phyloP scores from a whole-genome alignment of 1,284 basidiomycete species.

The Coniophora puteana region DNA sequence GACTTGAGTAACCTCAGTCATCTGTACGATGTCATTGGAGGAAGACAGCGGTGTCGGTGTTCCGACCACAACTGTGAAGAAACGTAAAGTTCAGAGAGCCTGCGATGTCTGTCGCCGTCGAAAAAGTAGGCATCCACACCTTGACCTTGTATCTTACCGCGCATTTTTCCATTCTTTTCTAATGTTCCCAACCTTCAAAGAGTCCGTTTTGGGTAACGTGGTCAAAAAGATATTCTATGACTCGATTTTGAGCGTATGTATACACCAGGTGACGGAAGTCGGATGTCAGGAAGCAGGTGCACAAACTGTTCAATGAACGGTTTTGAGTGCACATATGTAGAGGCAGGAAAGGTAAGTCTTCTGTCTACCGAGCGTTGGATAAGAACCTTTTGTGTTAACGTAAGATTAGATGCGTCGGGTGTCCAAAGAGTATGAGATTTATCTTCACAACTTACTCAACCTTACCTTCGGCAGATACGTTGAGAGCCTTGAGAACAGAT shows the following conservation, averaged over 20 bases:
- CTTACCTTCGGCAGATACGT: conserved; percentile 51
- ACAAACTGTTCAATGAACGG: conserved; percentile 76
- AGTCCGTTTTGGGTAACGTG: too few species aligned
- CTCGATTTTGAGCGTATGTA: too few species aligned
- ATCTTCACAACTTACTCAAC: too few species aligned
- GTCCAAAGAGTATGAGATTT: too few species aligned
- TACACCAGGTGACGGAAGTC: conserved; percentile 55
- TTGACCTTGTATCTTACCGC: not conserved
- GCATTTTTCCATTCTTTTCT: conserved; percentile 6
- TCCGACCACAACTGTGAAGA: too few species aligned
- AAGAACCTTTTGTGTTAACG: too few species aligned
- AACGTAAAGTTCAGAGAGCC: conserved; percentile 67
- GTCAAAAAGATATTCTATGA: conserved; percentile 2
- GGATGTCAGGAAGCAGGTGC: conserved; percentile 67
- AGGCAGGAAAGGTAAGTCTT: conserved; percentile 60
- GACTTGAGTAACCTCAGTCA: too few species aligned
- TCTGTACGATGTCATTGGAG: too few species aligned
- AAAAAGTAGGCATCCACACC: conserved; percentile 51
- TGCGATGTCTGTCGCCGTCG: conserved; percentile 75
- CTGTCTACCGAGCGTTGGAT: conserved; percentile 65
- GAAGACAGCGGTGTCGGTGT: too few species aligned
- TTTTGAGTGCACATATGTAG: conserved; percentile 75
- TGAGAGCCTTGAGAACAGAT: conserved; percentile 67
- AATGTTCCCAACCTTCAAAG: too few species aligned
- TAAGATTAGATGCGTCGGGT: not conserved